phyloP scores from a whole-genome alignment of 768 basidiomycete genomes.

The Suillus subluteus region DNA sequence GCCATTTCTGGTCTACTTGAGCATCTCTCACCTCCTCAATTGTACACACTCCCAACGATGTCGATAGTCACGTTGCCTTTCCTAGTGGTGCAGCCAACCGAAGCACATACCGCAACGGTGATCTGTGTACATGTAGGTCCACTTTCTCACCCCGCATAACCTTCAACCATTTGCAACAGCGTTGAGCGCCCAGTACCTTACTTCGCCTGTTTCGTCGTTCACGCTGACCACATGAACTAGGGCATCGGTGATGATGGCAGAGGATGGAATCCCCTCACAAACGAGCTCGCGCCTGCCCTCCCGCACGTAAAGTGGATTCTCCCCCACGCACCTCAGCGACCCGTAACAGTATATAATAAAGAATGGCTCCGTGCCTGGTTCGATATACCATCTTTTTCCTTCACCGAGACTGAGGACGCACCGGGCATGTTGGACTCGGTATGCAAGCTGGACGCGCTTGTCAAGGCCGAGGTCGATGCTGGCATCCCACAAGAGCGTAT shows the following conservation, averaged over 20 bases:
- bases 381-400: conserved; percentile 71
- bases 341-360: conserved; percentile 77
- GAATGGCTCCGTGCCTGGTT: conserved; percentile 85
- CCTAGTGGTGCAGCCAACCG: conserved; percentile 55
- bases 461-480: conserved; percentile 72
- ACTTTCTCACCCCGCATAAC: neutral
- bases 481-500: conserved; percentile 73
- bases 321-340: conserved; percentile 36
- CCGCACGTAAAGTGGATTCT: conserved; percentile 89
- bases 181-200: neutral
- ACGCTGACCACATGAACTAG: conserved; percentile 37
- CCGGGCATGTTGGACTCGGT: conserved; percentile 64
- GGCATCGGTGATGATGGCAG: conserved; percentile 76
- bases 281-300: conserved; percentile 62
- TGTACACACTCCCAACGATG: neutral
- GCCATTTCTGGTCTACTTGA: neutral
- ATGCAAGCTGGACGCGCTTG: conserved; percentile 63
- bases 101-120: conserved; percentile 82
- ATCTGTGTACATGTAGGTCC: conserved; percentile 84
- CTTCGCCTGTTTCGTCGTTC: conserved; percentile 13
- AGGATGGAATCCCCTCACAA: conserved; percentile 80
- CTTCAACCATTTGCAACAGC: neutral
- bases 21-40: neutral
- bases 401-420: conserved; percentile 64
- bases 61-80: conserved; percentile 23